Base-by-base conservation (phyloP, 1,284 basidiomycete species). In the Ustilago loliicola region DNA sequence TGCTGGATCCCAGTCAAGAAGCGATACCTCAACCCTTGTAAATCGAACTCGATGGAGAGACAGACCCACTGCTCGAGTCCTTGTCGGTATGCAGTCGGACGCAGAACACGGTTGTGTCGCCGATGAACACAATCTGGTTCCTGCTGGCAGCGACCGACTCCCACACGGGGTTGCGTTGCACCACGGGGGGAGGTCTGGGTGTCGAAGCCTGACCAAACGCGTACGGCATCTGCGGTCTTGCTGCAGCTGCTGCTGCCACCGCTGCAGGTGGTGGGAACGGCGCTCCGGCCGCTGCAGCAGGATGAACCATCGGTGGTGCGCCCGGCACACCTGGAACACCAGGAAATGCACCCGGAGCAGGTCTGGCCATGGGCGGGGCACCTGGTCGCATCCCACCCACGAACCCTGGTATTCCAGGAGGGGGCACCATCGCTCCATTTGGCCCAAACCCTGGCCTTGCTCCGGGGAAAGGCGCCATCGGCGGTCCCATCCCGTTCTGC, bases 111-210 rank as follows among this genome's bases (percentile, higher is more conserved):
- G 80, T 78, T 11, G 77, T 77, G 52, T 85, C 83, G 32, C 83
- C 82, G 50, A 80, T 78, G 48, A 86, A 84, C 21, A 86, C 76
- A 23, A 86, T 85, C 56, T 85, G 80, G 66, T 74, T 79, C 50
- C 85, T 79, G 34, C 82, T 84, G 29, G 82, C 77, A 0, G 77
- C 72, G 1, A 85, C 80, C 13, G 77, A 80, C 54, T 85, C 84
- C 77, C 84, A 80, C 36, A 82, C 77, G 0, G 84, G 82, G 25
- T 83, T 84, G 69, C 79, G 80, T 59, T 77, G 80, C 53, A 72
- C 77, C 51, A 66, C 77, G 15, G 73, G 71, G 10, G 72, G 70
- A 29, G 75, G 77, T 36, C 69, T 38, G 0, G 75, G 80, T 13
- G 61, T 54, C 19, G 66, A 53, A 7, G 74, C 65, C 48, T 67